A percentile compares a stretch with the other conserved stretches of the same genome.
Conservation (phyloP, 2,329 filamentous ascomycete species). For the Alternaria gansuensis region DNA sequence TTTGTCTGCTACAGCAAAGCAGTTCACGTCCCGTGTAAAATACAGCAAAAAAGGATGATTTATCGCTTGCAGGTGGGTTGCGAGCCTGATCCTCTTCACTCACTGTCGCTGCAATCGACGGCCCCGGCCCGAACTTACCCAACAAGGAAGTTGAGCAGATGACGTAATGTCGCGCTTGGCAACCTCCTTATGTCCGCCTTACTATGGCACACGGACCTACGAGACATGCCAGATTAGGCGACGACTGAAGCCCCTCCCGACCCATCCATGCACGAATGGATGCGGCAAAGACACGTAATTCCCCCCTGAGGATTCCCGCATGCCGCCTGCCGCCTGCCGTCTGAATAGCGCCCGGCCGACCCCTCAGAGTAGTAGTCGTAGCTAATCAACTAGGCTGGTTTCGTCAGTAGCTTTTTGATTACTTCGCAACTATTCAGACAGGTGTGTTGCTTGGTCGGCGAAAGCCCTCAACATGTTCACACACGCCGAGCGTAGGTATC, state of each 20-base stretch:
- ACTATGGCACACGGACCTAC: not conserved
- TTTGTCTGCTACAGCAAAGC: not conserved
- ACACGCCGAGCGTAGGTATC: conserved; percentile 1
- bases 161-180: not conserved
- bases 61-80: not conserved
- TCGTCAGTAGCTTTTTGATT: conserved; percentile 6
- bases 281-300: conserved; percentile 4
- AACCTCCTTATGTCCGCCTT: not conserved
- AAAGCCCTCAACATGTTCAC: conserved; percentile 1
- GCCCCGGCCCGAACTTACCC: not conserved
- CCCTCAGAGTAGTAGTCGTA: not conserved
- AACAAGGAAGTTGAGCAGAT: not conserved
- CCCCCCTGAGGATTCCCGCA: conserved; percentile 9
- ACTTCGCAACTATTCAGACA: not conserved
- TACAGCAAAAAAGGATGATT: not conserved
- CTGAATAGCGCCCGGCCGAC: conserved; percentile 4
- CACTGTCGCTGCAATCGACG: not conserved
- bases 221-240: not conserved
- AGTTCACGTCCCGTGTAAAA: not conserved
- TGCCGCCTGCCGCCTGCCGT: conserved; percentile 3
- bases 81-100: conserved; percentile 4
- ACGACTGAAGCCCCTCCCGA: not conserved
- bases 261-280: not conserved
- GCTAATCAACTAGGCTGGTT: not conserved
- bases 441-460: not conserved